Conservation (phyloP, 495 filamentous ascomycete genomes). For the Trichoderma erinaceum region DNA sequence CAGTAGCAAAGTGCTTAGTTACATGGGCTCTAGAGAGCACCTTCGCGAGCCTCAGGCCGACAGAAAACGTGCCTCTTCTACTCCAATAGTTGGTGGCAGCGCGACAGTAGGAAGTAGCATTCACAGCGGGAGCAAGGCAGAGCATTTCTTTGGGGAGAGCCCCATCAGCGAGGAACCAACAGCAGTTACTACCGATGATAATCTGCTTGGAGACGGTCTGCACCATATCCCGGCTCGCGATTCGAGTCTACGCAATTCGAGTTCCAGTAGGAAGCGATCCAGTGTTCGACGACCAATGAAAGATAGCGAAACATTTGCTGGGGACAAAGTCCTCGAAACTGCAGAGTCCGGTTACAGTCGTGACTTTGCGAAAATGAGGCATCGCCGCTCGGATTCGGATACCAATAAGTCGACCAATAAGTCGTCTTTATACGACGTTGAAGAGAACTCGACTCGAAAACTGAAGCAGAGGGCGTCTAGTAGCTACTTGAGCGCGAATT, state of each 20-base stretch:
- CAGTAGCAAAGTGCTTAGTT: slow-evolving; percentile 47
- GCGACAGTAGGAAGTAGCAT: slow-evolving; percentile 24
- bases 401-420: not conserved
- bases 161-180: slow-evolving; percentile 47
- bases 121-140: slow-evolving; percentile 28
- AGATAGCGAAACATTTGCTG: slow-evolving; percentile 30
- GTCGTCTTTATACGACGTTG: slow-evolving; percentile 1
- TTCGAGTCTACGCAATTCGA: slow-evolving; percentile 58
- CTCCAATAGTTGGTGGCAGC: slow-evolving; percentile 31
- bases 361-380: slow-evolving; percentile 16
- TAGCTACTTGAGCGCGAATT: slow-evolving; percentile 19
- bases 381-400: slow-evolving; percentile 20
- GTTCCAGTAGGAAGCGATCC: slow-evolving; percentile 33
- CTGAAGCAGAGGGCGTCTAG: slow-evolving; percentile 18
- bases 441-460: not conserved
- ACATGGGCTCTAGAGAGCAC: slow-evolving; percentile 55
- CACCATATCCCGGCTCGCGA: slow-evolving; percentile 59
- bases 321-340: slow-evolving; percentile 34
- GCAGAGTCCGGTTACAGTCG: slow-evolving; percentile 21
- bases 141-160: slow-evolving; percentile 46
- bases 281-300: slow-evolving; percentile 35
- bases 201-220: slow-evolving; percentile 19
- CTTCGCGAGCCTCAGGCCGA: slow-evolving; percentile 43
- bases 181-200: slow-evolving; percentile 15
- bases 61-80: slow-evolving; percentile 39